A percentile compares a stretch with the other conserved stretches of the same genome.
Conservation (phyloP, 257 asterid species). For the Nicotiana noctiflora region DNA sequence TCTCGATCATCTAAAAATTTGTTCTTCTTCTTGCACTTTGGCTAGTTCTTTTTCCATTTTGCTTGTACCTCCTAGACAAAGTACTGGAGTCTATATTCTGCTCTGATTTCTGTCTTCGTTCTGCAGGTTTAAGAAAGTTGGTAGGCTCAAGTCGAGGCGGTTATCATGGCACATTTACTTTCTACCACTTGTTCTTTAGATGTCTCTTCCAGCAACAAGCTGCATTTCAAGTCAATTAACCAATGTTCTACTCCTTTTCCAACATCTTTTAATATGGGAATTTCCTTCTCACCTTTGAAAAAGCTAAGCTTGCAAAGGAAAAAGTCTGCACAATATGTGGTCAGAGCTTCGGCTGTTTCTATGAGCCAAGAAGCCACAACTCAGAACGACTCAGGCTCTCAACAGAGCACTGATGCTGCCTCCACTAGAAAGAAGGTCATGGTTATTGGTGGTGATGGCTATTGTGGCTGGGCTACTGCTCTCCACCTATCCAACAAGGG, state of each 20-base stretch:
- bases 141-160: neutral
- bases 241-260: constrained; percentile 27
- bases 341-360: constrained; percentile 47
- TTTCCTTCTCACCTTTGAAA: constrained; percentile 19
- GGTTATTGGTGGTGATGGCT: constrained; percentile 98
- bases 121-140: constrained; percentile 26
- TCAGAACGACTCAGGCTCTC: constrained; percentile 31
- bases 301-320: constrained; percentile 14
- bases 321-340: constrained; percentile 20
- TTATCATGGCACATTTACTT: constrained; percentile 63
- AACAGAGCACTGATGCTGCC: constrained; percentile 24
- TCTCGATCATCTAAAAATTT: no score
- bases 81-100: neutral
- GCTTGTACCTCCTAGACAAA: neutral
- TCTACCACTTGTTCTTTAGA: constrained; percentile 50
- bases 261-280: constrained; percentile 22
- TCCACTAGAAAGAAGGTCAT: constrained; percentile 55
- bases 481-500: constrained; percentile 62
- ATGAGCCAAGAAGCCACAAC: constrained; percentile 42
- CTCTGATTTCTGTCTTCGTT: neutral
- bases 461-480: constrained; percentile 82
- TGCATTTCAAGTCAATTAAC: constrained; percentile 19
- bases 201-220: constrained; percentile 29
- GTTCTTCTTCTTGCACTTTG: neutral
- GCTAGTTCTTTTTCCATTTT: neutral